phyloP scores from a whole-genome alignment of 371 early-diverging fungal genomes.

The Mucor plumbeus region DNA sequence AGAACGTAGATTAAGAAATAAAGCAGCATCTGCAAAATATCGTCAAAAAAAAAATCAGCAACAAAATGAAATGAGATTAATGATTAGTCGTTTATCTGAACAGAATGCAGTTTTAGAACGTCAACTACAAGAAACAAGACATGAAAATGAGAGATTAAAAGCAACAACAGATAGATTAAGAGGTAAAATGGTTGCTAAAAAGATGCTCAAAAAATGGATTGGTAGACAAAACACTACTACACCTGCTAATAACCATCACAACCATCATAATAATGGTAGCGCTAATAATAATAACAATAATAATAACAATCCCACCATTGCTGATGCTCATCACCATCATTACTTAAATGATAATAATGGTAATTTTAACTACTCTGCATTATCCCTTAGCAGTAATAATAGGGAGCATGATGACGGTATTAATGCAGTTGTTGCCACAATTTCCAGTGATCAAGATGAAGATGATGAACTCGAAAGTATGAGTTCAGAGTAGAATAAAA shows the following conservation, averaged over 20 bases:
- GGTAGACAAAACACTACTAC: conserved; percentile 22
- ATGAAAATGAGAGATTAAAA: conserved; percentile 59
- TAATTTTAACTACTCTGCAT: conserved; percentile 23
- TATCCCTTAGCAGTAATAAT: conserved; percentile 18
- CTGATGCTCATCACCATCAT: conserved; percentile 2
- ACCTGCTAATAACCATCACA: background rate
- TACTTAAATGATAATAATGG: conserved; percentile 2
- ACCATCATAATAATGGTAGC: background rate
- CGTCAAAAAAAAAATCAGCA: conserved; percentile 68
- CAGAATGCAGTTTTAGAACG: conserved; percentile 57
- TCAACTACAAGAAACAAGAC: conserved; percentile 55
- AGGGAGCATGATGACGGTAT: conserved; percentile 18
- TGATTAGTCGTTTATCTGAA: conserved; percentile 55
- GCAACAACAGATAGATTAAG: conserved; percentile 56
- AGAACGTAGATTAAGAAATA: conserved; percentile 65
- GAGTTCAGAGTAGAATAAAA: conserved; percentile 17
- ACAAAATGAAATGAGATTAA: conserved; percentile 62
- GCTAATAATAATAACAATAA: conserved; percentile 4
- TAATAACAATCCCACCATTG: background rate
- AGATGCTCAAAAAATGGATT: conserved; percentile 63
- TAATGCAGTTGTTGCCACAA: conserved; percentile 14
- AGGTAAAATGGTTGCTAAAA: conserved; percentile 63
- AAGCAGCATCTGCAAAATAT: conserved; percentile 70
- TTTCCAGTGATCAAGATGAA: conserved; percentile 24
- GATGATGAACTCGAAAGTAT: conserved; percentile 32